Evolutionary conservation across 2,329 filamentous ascomycete genomes (phyloP).

Genomic region (Ramichloridium luteum): DNA sequence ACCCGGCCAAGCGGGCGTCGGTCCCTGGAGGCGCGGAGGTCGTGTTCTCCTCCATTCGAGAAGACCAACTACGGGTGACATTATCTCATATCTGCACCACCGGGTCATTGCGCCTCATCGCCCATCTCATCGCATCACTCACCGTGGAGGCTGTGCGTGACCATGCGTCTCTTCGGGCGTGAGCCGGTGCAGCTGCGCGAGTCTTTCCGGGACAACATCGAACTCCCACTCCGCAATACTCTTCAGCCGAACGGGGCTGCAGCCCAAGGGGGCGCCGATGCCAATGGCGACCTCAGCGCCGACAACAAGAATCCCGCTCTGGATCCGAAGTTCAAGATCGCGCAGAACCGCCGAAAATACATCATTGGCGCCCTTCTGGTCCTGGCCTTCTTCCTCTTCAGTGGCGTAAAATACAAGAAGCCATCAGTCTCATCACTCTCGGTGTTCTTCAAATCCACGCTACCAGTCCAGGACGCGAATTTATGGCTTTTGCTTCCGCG

Average conservation of each 20-base stretch:
- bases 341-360: not conserved
- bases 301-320: not conserved
- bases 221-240: not conserved
- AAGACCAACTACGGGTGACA: no score
- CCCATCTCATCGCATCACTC: not conserved
- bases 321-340: not conserved
- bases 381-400: not conserved
- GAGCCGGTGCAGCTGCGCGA: not conserved
- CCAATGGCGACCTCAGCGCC: not conserved
- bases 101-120: no score
- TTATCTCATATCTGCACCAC: no score
- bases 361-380: not conserved
- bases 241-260: not conserved
- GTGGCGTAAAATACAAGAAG: not conserved
- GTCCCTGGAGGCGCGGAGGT: no score
- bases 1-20: no score
- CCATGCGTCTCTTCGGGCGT: not conserved
- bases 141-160: not conserved
- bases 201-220: not conserved
- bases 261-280: no score
- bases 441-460: not conserved
- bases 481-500: not conserved
- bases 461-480: not conserved
- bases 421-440: not conserved
- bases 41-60: no score